phyloP scores from a whole-genome alignment of 306 rosid species.

The Castanea crenata region DNA sequence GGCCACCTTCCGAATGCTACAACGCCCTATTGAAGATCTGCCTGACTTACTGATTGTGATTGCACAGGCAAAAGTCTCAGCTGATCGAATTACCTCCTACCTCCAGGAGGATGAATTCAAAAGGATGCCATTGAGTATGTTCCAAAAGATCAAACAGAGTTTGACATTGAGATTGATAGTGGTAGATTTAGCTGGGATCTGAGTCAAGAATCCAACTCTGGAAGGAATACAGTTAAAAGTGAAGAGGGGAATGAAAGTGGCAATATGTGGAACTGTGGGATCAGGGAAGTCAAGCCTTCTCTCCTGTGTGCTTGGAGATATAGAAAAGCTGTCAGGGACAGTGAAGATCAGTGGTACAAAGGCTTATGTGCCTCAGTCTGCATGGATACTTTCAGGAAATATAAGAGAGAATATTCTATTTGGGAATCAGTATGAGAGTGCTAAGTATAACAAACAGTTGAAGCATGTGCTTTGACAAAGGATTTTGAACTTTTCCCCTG shows the following conservation, averaged over 20 bases:
- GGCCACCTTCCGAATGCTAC: slow-evolving; percentile 89
- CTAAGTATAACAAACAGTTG: slow-evolving; percentile 61
- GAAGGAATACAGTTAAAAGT: slow-evolving; percentile 62
- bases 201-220: slow-evolving; percentile 55
- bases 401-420: slow-evolving; percentile 77
- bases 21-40: slow-evolving; percentile 75
- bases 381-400: slow-evolving; percentile 91
- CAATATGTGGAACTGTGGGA: slow-evolving; percentile 91
- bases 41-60: slow-evolving; percentile 83
- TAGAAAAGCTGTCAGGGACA: slow-evolving; percentile 64
- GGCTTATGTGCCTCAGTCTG: slow-evolving; percentile 90
- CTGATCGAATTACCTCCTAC: slow-evolving; percentile 72
- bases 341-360: slow-evolving; percentile 85
- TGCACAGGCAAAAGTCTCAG: slow-evolving; percentile 93
- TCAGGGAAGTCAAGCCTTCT: slow-evolving; percentile 90
- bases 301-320: slow-evolving; percentile 71
- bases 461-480: slow-evolving; percentile 85
- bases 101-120: slow-evolving; percentile 78
- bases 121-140: slow-evolving; percentile 56
- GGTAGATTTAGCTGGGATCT: slow-evolving; percentile 86
- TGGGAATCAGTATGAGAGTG: slow-evolving; percentile 58
- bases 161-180: slow-evolving; percentile 53
- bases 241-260: slow-evolving; percentile 93
- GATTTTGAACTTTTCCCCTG: slow-evolving; percentile 79
- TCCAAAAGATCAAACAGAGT: slow-evolving; percentile 53